Evolutionary conservation across 2,329 filamentous ascomycete species (phyloP).

Genomic region (Exophiala bonariae): DNA sequence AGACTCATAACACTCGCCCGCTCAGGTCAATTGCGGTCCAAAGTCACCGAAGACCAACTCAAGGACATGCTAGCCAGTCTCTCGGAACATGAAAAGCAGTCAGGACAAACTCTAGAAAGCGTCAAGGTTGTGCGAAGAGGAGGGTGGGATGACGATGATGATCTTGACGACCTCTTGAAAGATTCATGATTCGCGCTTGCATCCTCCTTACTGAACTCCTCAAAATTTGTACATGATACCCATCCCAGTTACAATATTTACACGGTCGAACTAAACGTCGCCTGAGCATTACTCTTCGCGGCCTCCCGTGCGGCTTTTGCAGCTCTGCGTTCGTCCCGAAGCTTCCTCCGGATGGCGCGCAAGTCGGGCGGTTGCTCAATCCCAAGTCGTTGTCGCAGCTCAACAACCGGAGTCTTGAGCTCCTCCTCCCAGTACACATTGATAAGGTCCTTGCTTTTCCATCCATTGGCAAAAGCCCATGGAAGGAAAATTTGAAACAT

Average conservation of each 20-base stretch:
- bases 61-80: constrained; percentile 75
- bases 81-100: constrained; percentile 50
- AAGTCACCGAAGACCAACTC: constrained; percentile 89
- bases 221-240: neutral
- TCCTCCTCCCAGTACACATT: constrained; percentile 99
- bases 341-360: constrained; percentile 70
- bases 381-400: constrained; percentile 70
- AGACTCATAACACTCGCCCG: constrained; percentile 88
- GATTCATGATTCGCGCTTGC: constrained; percentile 14
- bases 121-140: constrained; percentile 81
- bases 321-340: constrained; percentile 67
- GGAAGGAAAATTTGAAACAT: constrained; percentile 78
- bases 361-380: constrained; percentile 89
- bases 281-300: constrained; percentile 12
- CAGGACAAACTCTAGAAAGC: constrained; percentile 70
- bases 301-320: constrained; percentile 53
- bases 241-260: neutral
- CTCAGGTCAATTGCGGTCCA: constrained; percentile 78
- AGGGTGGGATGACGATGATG: constrained; percentile 81
- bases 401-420: constrained; percentile 77
- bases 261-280: constrained; percentile 1
- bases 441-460: constrained; percentile 75
- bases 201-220: too few species aligned
- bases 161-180: constrained; percentile 37
- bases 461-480: constrained; percentile 85